Evolutionary conservation across 352 stramenopile genomes (phyloP), one percentile per base, ranked within the genome.

Genomic region (Phytophthora syringae): DNA sequence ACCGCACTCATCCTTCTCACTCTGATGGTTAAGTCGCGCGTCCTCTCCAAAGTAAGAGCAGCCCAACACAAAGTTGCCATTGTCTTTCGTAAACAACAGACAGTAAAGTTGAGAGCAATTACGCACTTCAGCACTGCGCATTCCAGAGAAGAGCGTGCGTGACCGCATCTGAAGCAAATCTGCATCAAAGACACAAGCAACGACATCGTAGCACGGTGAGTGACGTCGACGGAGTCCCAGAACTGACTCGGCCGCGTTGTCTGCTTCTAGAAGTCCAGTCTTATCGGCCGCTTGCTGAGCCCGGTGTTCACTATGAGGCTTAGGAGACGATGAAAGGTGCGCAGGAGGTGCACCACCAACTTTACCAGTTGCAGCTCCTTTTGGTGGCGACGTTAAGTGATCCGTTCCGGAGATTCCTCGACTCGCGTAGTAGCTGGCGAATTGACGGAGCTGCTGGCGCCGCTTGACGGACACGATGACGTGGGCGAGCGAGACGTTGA

Each of bases 401-500:
- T 84, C 75, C 0, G 83, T 76, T 1, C 83, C 83, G 1, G 83
- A 86, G 51, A 92, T 89, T 7, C 83, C 83, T 16, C 82, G 79
- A 59, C 74, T 86, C 10, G 71, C 66, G 60, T 92, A 92, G 69
- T 88, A 92, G 47, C 70, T 72, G 9, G 83, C 80, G 44, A 92
- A 92, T 45, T 90, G 77, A 51, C 82, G 75, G 53, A 92, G 69
- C 49, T 92, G 83, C 11, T 69, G 67, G 6, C 83, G 77, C 0
- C 83, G 80, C 56, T 92, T 90, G 62, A 92, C 82, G 11, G 77
- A 87, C 12, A 90, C 76, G 44, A 92, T 86, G 13, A 92, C 79
- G 15, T 92, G 83, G 3, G 81, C 67, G 3, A 92, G 57, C 11
- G 83, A 81, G 11, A 90, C 77, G 45, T 88, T 88, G 49, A 88